Percentiles rank a stretch among this genome's conserved stretches.
Evolutionary conservation across 2,329 filamentous ascomycete species (phyloP).

Genomic region (Diaporthe sp.): DNA sequence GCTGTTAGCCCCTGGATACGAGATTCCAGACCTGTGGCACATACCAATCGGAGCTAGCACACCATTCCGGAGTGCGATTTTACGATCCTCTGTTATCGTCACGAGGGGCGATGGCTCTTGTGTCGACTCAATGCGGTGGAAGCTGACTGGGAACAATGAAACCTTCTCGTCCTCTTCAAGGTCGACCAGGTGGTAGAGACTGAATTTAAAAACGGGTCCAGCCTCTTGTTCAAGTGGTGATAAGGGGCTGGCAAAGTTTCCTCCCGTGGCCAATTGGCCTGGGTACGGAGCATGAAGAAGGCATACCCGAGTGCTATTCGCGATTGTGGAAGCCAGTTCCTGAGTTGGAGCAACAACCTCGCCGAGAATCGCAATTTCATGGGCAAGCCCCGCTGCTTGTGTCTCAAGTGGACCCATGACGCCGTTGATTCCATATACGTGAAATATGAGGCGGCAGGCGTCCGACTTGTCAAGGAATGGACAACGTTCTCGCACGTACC

Average conservation of each 20-base stretch:
- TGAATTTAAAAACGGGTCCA: slow-evolving; percentile 7
- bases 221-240: slow-evolving; percentile 8
- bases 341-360: not conserved
- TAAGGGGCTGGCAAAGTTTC: slow-evolving; percentile 11
- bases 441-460: not conserved
- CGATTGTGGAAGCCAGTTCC: not conserved
- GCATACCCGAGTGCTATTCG: not conserved
- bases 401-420: slow-evolving; percentile 16
- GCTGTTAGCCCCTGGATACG: not conserved
- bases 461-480: not conserved
- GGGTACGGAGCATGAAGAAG: not conserved
- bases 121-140: not conserved
- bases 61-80: not conserved
- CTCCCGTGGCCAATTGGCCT: slow-evolving; percentile 8
- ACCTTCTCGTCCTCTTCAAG: not conserved
- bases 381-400: not conserved
- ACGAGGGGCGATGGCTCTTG: not conserved
- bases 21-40: not conserved
- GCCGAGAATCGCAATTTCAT: slow-evolving; percentile 8
- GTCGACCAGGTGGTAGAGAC: slow-evolving; percentile 2
- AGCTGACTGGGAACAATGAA: slow-evolving; percentile 12
- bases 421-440: not conserved
- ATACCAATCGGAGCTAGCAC: not conserved
- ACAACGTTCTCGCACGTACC: not conserved
- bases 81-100: not conserved